These are phyloP conservation scores for Ophiobolus disseminans DNA, from an alignment of 2,329 filamentous ascomycete genomes.

Conservation along the genomic window DNA sequence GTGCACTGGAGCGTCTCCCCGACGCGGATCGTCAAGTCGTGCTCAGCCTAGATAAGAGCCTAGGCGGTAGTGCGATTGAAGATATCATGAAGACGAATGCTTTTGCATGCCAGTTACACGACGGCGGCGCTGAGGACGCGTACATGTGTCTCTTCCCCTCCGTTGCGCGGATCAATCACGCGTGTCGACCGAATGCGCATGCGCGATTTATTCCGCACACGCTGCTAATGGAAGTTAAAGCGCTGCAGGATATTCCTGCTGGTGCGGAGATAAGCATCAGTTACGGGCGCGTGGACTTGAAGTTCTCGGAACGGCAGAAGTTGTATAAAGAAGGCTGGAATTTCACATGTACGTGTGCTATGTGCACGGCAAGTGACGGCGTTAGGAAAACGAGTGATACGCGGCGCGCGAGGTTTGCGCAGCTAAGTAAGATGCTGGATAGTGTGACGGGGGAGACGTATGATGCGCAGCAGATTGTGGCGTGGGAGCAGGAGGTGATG, in stretches of 20 bases:
- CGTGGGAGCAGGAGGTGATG: conserved; percentile 33
- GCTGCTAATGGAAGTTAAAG: conserved; percentile 31
- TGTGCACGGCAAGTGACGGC: conserved; percentile 25
- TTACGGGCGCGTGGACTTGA: conserved; percentile 29
- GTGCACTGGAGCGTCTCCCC: conserved; percentile 16
- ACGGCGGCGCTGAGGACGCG: conserved; percentile 24
- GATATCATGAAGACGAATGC: conserved; percentile 33
- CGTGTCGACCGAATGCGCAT: conserved; percentile 31
- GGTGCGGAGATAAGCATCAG: conserved; percentile 35
- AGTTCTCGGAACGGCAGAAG: conserved; percentile 21
- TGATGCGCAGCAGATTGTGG: conserved; percentile 27
- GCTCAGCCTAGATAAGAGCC: conserved; percentile 22
- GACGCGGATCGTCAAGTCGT: conserved; percentile 11
- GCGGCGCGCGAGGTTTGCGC: conserved; percentile 23
- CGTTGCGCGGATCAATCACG: conserved; percentile 34
- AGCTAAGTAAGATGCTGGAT: conserved; percentile 19
- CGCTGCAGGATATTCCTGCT: conserved; percentile 21
- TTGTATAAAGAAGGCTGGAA: conserved; percentile 31
- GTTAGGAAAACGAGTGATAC: conserved; percentile 26
- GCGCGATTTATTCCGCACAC: conserved; percentile 27
- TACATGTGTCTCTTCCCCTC: conserved; percentile 35
- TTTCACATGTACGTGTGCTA: conserved; percentile 29
- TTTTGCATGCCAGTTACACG: conserved; percentile 29
- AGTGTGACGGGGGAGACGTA: conserved; percentile 28
- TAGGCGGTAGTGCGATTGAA: conserved; percentile 21